Conservation (phyloP, 768 basidiomycete species). For the Xerocomellus chrysenteron region DNA sequence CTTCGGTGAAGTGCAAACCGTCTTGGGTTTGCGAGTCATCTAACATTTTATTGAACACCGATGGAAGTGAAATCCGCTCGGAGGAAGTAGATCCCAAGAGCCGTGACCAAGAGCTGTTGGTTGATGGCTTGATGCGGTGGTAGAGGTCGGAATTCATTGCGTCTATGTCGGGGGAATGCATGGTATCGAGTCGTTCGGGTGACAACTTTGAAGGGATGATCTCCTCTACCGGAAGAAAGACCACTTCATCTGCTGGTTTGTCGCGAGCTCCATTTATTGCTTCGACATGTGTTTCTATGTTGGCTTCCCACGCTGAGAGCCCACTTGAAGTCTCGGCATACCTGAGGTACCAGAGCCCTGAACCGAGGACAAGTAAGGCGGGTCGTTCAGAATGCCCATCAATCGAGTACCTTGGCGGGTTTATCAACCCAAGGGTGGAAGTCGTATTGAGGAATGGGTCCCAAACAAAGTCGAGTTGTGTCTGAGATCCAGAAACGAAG, state of each 20-base stretch:
- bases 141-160: slow-evolving; percentile 88
- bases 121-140: slow-evolving; percentile 56
- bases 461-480: slow-evolving; percentile 67
- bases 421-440: slow-evolving; percentile 46
- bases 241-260: slow-evolving; percentile 65
- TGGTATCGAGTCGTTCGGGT: slow-evolving; percentile 59
- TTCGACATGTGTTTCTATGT: slow-evolving; percentile 64
- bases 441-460: slow-evolving; percentile 85
- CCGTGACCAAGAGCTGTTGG: slow-evolving; percentile 30
- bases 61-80: slow-evolving; percentile 57
- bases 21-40: slow-evolving; percentile 75
- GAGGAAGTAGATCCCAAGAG: slow-evolving; percentile 21
- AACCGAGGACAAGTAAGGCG: slow-evolving; percentile 76
- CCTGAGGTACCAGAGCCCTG: slow-evolving; percentile 88
- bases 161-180: slow-evolving; percentile 78
- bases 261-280: slow-evolving; percentile 37
- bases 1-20: slow-evolving; percentile 76
- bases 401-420: slow-evolving; percentile 5
- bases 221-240: slow-evolving; percentile 77
- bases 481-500: slow-evolving; percentile 45
- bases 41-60: slow-evolving; percentile 80
- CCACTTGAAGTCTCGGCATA: slow-evolving; percentile 72
- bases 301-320: slow-evolving; percentile 73
- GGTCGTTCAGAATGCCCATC: slow-evolving; percentile 36
- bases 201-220: slow-evolving; percentile 67